Base-by-base conservation (phyloP, 805 yeast genomes). In the Ogataea siamensis region DNA sequence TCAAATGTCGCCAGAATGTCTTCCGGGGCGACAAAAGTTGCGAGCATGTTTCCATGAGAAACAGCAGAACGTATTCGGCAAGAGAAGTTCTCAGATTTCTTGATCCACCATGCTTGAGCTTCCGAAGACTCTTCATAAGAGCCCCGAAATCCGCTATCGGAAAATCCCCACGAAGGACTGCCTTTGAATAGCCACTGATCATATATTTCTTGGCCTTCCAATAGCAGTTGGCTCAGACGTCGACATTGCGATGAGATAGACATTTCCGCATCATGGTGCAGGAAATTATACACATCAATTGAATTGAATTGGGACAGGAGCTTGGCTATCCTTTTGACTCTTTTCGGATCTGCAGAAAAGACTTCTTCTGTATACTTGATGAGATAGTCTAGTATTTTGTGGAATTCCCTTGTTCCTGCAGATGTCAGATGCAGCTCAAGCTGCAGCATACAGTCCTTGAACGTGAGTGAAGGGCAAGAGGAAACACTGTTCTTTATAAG, bases 171-270 rank as follows among this genome's bases (percentile, higher is more conserved):
- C 45, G 56, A 55, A 1, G 68, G 59, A 1, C 60, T 43, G 14
- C 75, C 74, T 43, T 65, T 68, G 26, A 78, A 37, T 2, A 77
- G 46, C 63, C 74, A 76, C 21, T 60, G 47, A 0, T 63, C 56
- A 2, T 66, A 27, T 0, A 34, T 26, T 0, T 46, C 38, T 13
- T 71, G 43, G 34, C 71, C 57, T 11, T 53, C 49, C 34, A 74
- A 72, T 32, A 81, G 46, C 0, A 46, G 28, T 28, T 58, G 61
- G 13, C 78, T 63, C 24, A 70, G 49, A 2, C 50, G 53, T 0
- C 75, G 60, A 8, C 73, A 69, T 44, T 78, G 83, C 13, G 70
- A 71, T 65, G 73, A 68, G 1, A 77, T 62, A 1, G 72, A 54
- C 12, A 45, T 46, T 2, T 53, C 49, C 0, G 45, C 30, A 21